Evolutionary conservation across 2,329 filamentous ascomycete genomes (phyloP), one percentile per base, ranked within the genome.

Genomic region (Fonsecaea pugnacius): DNA sequence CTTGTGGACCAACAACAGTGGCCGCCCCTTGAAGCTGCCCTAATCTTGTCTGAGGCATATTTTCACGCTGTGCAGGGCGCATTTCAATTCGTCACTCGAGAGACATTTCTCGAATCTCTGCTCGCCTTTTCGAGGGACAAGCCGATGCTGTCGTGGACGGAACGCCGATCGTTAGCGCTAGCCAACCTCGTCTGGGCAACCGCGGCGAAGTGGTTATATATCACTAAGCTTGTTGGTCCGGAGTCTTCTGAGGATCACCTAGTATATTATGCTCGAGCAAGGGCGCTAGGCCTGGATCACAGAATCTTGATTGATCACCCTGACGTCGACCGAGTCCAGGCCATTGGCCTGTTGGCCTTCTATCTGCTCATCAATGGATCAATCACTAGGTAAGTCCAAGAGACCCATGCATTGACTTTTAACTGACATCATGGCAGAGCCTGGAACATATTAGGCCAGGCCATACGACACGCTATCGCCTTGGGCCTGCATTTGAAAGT

Each of bases 401-500:
- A 10, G 6, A 24, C 14, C 18, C 21, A 6, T 50, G 3, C 48
- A 16, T 14, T 46, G 5, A 46, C 16, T 46, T 46, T 46, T 38
- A 16, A 8, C 57, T 36, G 38, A 14, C 38, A 27, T n/a, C 4
- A 16, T 27, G 3, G 18, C 58, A 74, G 72, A 53, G 67, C 72
- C 16, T 74, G 72, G 72, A 73, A 66, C 36, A 48, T 67, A 10
- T 53, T 62, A n/a, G 72, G 70, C 10, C 63, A 72, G 4, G 72
- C 69, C 9, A 65, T 70, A 21, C 68, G 73, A 16, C 68, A 69
- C 53, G 71, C 72, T 2, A 70, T 67, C 16, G 65, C 72, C 2
- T 57, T 74, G 6, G 72, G 72, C 8, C 60, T 74, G 36, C 68
- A 73, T 55, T 64, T 74, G n/a, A 60, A n/a, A 52, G 62, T 66